A percentile compares a stretch with the other conserved stretches of the same genome.
phyloP scores from a whole-genome alignment of 768 basidiomycete genomes.

The Pisolithus albus region DNA sequence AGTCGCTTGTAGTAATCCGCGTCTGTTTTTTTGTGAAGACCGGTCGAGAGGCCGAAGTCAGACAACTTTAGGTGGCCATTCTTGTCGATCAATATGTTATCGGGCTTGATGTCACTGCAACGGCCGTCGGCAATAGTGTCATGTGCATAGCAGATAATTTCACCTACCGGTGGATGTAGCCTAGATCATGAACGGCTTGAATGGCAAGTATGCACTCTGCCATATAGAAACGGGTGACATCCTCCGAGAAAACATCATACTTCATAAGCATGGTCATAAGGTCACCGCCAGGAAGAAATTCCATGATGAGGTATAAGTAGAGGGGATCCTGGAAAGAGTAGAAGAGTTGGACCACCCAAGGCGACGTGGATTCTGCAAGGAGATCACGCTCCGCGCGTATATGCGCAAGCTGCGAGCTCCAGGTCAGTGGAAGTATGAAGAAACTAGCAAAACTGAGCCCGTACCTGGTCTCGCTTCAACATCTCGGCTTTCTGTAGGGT shows the following conservation, averaged over 20 bases:
- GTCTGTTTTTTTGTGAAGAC: constrained; percentile 94
- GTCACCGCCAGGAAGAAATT: constrained; percentile 87
- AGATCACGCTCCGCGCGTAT: constrained; percentile 97
- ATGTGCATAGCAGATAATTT: not conserved
- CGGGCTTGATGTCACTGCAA: constrained; percentile 93
- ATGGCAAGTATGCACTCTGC: constrained; percentile 97
- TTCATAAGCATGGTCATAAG: constrained; percentile 99
- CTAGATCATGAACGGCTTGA: constrained; percentile 96
- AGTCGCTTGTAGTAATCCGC: constrained; percentile 90
- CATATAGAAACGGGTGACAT: constrained; percentile 98
- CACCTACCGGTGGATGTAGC: constrained; percentile 92
- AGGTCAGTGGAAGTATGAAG: constrained; percentile 4
- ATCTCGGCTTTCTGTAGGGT: constrained; percentile 97
- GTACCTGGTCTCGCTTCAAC: constrained; percentile 97
- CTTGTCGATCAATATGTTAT: constrained; percentile 97
- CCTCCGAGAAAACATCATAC: constrained; percentile 97
- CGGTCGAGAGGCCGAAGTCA: constrained; percentile 96
- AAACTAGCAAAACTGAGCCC: constrained; percentile 12
- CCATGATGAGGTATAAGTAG: constrained; percentile 98
- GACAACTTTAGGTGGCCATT: constrained; percentile 96
- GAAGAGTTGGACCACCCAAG: constrained; percentile 96
- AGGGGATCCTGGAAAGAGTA: constrained; percentile 97
- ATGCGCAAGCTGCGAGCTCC: constrained; percentile 73
- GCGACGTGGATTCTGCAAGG: constrained; percentile 90
- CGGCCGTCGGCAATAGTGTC: constrained; percentile 1